Evolutionary conservation across 176 grass and related monocot species (phyloP).

Genomic region (Chrysopogon serrulatus): DNA sequence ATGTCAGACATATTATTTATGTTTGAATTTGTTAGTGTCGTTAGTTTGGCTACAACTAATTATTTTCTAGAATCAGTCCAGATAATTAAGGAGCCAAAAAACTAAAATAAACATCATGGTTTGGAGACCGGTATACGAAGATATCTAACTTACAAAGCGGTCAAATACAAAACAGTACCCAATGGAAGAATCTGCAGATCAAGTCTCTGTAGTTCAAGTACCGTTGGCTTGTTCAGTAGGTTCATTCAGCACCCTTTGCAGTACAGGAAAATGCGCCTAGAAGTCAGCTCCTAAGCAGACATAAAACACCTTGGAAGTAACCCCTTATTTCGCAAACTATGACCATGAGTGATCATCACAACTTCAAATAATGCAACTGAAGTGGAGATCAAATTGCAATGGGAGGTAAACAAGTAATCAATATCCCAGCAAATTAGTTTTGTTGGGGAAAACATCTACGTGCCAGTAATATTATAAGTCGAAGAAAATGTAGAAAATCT

Average conservation of each 20-base stretch:
- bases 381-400: not conserved
- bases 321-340: not conserved
- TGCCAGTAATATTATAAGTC: not conserved
- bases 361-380: not conserved
- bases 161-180: slow-evolving; percentile 8
- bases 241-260: slow-evolving; percentile 1
- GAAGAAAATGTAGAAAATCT: not conserved
- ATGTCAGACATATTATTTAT: not conserved
- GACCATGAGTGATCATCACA: not conserved
- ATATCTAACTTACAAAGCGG: slow-evolving; percentile 16
- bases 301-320: not conserved
- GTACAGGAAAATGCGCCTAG: not conserved
- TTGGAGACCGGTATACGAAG: not conserved
- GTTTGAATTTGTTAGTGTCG: not conserved
- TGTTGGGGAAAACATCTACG: not conserved
- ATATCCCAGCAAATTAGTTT: not conserved
- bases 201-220: slow-evolving; percentile 15
- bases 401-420: not conserved
- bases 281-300: not conserved
- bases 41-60: not conserved
- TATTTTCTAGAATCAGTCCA: not conserved
- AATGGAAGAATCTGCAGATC: not conserved
- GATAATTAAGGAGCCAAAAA: slow-evolving; percentile 4
- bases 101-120: not conserved
- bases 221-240: not conserved